These are phyloP conservation scores for Chalara sp. DNA, from an alignment of 2,329 filamentous ascomycete species.

Conservation along the genomic window DNA sequence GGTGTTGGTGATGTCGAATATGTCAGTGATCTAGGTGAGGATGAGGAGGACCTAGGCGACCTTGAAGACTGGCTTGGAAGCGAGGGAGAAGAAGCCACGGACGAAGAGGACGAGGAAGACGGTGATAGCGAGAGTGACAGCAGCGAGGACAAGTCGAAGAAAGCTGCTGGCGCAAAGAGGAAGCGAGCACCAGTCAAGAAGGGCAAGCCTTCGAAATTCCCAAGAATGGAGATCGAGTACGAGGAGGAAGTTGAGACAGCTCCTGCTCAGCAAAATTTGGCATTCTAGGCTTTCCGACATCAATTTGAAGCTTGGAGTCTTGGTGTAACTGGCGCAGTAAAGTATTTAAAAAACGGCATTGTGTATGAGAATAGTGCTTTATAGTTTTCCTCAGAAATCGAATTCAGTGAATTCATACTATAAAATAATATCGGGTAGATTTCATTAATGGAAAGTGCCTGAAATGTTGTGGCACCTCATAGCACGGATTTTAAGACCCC, in stretches of 20 bases:
- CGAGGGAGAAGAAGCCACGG: constrained; percentile 40
- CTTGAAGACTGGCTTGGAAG: constrained; percentile 91
- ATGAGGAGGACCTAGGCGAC: constrained; percentile 70
- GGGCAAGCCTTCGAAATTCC: constrained; percentile 41
- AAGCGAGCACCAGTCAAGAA: constrained; percentile 25
- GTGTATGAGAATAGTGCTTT: no score
- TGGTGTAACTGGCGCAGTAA: no score
- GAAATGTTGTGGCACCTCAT: no score
- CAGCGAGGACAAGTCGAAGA: constrained; percentile 42
- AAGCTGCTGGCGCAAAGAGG: constrained; percentile 47
- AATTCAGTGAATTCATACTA: no score
- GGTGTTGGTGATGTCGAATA: constrained; percentile 79
- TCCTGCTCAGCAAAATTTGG: constrained; percentile 7
- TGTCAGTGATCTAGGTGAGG: constrained; percentile 83
- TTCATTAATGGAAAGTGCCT: no score
- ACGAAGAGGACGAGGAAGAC: constrained; percentile 49
- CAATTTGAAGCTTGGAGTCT: no score
- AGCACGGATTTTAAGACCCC: no score
- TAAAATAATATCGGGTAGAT: no score
- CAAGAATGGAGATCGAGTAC: constrained; percentile 65
- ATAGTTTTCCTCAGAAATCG: no score
- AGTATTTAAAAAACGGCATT: no score
- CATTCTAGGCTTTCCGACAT: background rate
- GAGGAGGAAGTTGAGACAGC: constrained; percentile 59
- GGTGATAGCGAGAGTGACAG: constrained; percentile 48